Evolutionary conservation across 257 asterid genomes (phyloP), one percentile per base, ranked within the genome.

Genomic region (Nicotiana noctiflora): DNA sequence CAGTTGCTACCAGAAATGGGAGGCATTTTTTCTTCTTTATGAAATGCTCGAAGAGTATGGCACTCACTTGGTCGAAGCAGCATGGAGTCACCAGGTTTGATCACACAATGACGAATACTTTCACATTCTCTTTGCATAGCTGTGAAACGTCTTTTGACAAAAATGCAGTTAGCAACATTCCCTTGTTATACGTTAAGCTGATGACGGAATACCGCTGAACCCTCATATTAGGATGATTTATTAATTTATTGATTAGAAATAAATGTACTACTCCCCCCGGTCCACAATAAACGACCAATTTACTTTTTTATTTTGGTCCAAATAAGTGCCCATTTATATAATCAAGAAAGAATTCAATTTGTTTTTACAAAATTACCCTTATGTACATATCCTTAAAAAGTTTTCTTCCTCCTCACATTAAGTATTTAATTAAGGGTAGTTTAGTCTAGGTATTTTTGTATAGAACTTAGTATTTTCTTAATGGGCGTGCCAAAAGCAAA

Each of bases 21-120:
- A 89, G 87, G 91, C 97, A 82, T 95, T 95, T 87, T 89, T 88
- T 80, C 90, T 95, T 86, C 91, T 92, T 55, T 95, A 93, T 92
- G 98, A 95, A 90, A 93, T 93, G 98, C 98, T 95, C 72, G 98
- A 95, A 87, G 98, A 95, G 84, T 95, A 87, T 85, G 98, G 98
- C 84, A 91, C 97, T 82, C 98, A 95, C 86, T 92, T 95, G 92
- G 98, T 95, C 79, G 98, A 91, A 88, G 98, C 98, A 83, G 98
- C 98, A 77, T 95, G 98, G 98, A 87, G 85, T 88, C 95, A 93
- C 90, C 98, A 95, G 98, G 98, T 95, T 83, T 62, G 86, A 55
- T 40, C 67, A 79, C 52, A 79, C 15, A 27, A 76, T 79, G 59
- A 44, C 59, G 44, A 44, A 44, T 44, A 70, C 59, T 70, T 44